Percentiles rank a stretch among this genome's conserved stretches.
These are phyloP conservation scores for Stagonosporopsis tanaceti DNA, from an alignment of 2,329 filamentous ascomycete species.

Conservation along the genomic window DNA sequence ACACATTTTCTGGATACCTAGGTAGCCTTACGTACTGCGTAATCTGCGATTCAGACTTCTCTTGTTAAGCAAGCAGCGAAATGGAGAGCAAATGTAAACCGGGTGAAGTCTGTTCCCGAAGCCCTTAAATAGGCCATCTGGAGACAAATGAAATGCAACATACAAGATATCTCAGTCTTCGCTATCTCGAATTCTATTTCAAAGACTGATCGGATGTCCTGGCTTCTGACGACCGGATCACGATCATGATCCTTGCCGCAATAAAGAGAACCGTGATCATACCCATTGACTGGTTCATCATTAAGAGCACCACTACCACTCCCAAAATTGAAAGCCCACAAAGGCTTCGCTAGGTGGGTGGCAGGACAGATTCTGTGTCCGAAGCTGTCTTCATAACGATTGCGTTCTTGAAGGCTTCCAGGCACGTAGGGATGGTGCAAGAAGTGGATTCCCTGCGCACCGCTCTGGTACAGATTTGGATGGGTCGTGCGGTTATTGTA, in stretches of 20 bases:
- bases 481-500: conserved; percentile 22
- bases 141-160: neutral
- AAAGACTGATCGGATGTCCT: conserved; percentile 1
- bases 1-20: too few species aligned
- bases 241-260: conserved; percentile 7
- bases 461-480: conserved; percentile 29
- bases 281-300: conserved; percentile 2
- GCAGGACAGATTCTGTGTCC: conserved; percentile 48
- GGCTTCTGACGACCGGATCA: conserved; percentile 2
- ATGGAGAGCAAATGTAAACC: neutral
- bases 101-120: too few species aligned
- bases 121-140: neutral
- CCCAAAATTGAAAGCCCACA: conserved; percentile 11
- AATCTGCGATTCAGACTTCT: neutral
- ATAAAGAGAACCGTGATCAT: conserved; percentile 8
- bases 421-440: conserved; percentile 16
- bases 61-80: too few species aligned
- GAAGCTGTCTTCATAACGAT: conserved; percentile 49
- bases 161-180: neutral
- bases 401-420: conserved; percentile 28
- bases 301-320: conserved; percentile 1
- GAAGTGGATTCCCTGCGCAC: conserved; percentile 25
- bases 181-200: conserved; percentile 1
- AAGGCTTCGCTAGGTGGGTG: too few species aligned
- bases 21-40: neutral